Evolutionary conservation across 371 early-diverging fungal species (phyloP), one percentile per base, ranked within the genome.

Genomic region (Mucor indicus): DNA sequence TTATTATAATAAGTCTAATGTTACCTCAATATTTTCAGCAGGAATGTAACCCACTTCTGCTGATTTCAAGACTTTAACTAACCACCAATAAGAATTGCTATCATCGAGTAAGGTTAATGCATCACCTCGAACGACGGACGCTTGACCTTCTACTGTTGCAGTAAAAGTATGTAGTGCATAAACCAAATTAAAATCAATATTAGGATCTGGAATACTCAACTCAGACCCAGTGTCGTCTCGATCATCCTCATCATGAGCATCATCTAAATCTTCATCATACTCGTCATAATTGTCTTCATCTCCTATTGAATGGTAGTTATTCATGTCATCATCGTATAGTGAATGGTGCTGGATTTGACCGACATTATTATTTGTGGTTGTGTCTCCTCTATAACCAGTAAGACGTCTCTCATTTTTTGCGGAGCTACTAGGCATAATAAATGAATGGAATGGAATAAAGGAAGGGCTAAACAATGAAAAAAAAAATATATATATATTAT

Each of bases 41-140:
- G 97, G 98, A 40, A 98, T 93, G 57, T 96, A 98, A 1, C 98
- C 98, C 43, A 95, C 89, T 64, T 92, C 91, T 12, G 84, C 84
- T 13, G 87, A 88, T 62, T 90, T 90, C 30, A 92, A 64, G 24
- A 90, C 89, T 64, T 92, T 88, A 22, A 98, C 91, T 16, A 96
- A 77, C 98, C 98, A 98, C 98, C 98, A 98, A 75, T 96, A 96
- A 29, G 89, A 88, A 65, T 98, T 95, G n/a, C 85, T 81, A 64
- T 98, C 98, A 65, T 97, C 96, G 33, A 97, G 71, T 49, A 97
- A 72, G 35, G 87, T 89, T 53, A 97, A 70, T 21, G 88, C 79
- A 54, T 96, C 95, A 49, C 91, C 91, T 54, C 91, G 85, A 15
- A 90, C 81, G 4, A 97, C 98, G 2, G 88, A 86, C 16, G 95